Conservation (phyloP, 805 yeast genomes). For the Candida manassasensis region DNA sequence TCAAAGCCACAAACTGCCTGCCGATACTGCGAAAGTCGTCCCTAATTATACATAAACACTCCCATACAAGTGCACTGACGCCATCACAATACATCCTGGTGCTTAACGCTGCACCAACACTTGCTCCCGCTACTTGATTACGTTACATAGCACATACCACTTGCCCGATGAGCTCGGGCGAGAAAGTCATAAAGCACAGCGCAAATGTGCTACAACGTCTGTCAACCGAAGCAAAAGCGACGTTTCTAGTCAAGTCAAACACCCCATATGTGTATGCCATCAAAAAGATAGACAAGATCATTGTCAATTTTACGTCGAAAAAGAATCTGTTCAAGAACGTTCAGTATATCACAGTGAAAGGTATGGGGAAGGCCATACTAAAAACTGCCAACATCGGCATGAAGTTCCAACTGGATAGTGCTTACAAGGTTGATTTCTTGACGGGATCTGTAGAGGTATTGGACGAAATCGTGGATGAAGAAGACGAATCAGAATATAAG, state of each 20-base stretch:
- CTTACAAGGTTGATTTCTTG: constrained; percentile 49
- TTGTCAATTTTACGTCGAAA: constrained; percentile 35
- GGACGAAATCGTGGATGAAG: constrained; percentile 56
- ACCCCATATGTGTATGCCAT: constrained; percentile 75
- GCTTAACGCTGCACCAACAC: too few relatives aligned
- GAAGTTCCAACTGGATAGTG: constrained; percentile 49
- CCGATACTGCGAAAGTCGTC: too few relatives aligned
- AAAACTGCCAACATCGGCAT: constrained; percentile 60
- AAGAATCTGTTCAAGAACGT: constrained; percentile 36
- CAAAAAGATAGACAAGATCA: constrained; percentile 54
- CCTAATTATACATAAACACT: too few relatives aligned
- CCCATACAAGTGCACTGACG: too few relatives aligned
- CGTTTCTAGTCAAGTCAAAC: constrained; percentile 52
- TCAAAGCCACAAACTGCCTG: too few relatives aligned
- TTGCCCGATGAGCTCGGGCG: too few relatives aligned
- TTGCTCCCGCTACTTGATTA: too few relatives aligned
- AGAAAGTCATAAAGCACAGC: constrained; percentile 48
- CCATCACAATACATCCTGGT: too few relatives aligned
- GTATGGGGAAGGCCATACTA: constrained; percentile 68
- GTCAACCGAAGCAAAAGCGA: constrained; percentile 41
- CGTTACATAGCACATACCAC: too few relatives aligned
- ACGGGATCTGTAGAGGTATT: constrained; percentile 67
- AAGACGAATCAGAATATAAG: constrained; percentile 29
- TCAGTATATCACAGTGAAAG: constrained; percentile 52
- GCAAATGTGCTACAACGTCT: constrained; percentile 41